phyloP scores from a whole-genome alignment of 768 basidiomycete genomes.

The Tylopilus intermedius region DNA sequence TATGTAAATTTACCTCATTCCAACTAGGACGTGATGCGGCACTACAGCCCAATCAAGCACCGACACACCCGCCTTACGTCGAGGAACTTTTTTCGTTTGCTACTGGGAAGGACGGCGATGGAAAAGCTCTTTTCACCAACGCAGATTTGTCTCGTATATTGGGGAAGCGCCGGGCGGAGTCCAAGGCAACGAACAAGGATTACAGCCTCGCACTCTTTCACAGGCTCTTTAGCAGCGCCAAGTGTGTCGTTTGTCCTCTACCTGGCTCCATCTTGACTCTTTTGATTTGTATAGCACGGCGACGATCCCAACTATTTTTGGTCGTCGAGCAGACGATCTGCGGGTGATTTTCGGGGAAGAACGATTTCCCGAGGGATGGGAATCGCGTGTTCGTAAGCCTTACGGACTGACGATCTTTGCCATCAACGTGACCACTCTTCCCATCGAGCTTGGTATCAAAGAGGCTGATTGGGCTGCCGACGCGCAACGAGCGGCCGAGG shows the following conservation, averaged over 20 bases:
- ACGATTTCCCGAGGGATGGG: slow-evolving; percentile 67
- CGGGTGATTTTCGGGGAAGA: slow-evolving; percentile 59
- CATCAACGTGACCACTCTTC: slow-evolving; percentile 39
- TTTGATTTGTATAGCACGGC: slow-evolving; percentile 41
- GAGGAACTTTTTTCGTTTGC: slow-evolving; percentile 56
- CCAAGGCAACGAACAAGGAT: slow-evolving; percentile 48
- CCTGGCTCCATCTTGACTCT: not conserved
- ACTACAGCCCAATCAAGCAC: slow-evolving; percentile 48
- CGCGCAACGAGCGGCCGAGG: not conserved
- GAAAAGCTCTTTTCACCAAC: slow-evolving; percentile 43
- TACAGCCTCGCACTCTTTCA: slow-evolving; percentile 49
- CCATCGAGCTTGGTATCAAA: slow-evolving; percentile 12
- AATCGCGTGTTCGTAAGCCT: slow-evolving; percentile 48
- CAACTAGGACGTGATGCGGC: slow-evolving; percentile 50
- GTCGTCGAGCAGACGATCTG: slow-evolving; percentile 54
- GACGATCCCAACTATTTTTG: slow-evolving; percentile 41
- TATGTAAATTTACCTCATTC: not conserved
- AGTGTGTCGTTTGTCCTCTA: slow-evolving; percentile 40
- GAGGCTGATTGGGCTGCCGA: slow-evolving; percentile 15
- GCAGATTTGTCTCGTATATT: slow-evolving; percentile 55
- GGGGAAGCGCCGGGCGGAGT: slow-evolving; percentile 57
- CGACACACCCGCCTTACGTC: slow-evolving; percentile 45
- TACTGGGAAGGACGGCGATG: slow-evolving; percentile 51
- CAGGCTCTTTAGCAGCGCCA: slow-evolving; percentile 59
- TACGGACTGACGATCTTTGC: slow-evolving; percentile 54